A percentile compares a stretch with the other conserved stretches of the same genome.
Conservation (phyloP, 2,329 filamentous ascomycete genomes). For the Fusarium cyanostomum region DNA sequence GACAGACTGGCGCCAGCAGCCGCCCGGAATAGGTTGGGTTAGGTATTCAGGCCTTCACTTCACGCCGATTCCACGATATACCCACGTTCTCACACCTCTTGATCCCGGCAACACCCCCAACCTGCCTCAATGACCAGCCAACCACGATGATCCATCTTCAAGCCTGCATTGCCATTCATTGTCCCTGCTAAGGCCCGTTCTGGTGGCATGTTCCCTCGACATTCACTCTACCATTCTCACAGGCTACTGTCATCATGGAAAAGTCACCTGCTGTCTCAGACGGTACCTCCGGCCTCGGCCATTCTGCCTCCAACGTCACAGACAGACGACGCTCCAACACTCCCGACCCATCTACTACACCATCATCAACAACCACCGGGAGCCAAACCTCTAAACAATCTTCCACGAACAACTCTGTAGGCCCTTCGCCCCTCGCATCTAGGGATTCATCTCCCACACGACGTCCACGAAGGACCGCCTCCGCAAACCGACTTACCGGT, state of each 20-base stretch:
- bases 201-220: conserved; percentile 48
- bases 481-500: conserved; percentile 48
- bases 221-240: conserved; percentile 42
- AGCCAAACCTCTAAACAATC: conserved; percentile 49
- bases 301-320: conserved; percentile 30
- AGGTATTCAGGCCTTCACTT: conserved; percentile 32
- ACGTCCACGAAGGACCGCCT: conserved; percentile 49
- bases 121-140: conserved; percentile 46
- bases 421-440: conserved; percentile 51
- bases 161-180: conserved; percentile 42
- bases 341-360: conserved; percentile 36
- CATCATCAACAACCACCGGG: conserved; percentile 39
- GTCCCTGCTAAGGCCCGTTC: conserved; percentile 45
- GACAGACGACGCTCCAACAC: conserved; percentile 37
- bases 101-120: conserved; percentile 32
- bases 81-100: conserved; percentile 28
- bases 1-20: conserved; percentile 37
- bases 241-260: conserved; percentile 48
- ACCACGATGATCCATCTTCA: conserved; percentile 49
- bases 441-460: conserved; percentile 61
- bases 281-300: conserved; percentile 36
- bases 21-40: conserved; percentile 46
- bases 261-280: conserved; percentile 45
- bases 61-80: conserved; percentile 1
- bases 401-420: conserved; percentile 50